phyloP scores from a whole-genome alignment of 2,329 filamentous ascomycete genomes.

The Alternaria sp. region DNA sequence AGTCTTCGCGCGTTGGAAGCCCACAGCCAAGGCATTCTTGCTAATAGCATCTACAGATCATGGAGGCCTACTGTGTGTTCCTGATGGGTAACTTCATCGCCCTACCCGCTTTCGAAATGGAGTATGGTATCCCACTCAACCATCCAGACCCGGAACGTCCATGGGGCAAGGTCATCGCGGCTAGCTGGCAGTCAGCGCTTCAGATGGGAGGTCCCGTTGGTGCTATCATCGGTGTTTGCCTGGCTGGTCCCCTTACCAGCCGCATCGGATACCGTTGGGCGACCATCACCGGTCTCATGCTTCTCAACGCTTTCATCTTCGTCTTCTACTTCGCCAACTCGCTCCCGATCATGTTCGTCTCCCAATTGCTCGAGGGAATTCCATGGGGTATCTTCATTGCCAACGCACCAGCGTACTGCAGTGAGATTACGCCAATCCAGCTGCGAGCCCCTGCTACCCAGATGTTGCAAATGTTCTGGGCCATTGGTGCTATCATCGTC shows the following conservation, averaged over 20 bases:
- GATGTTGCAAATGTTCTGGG: constrained; percentile 73
- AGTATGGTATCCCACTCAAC: constrained; percentile 55
- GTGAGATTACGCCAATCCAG: constrained; percentile 67
- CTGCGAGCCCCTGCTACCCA: constrained; percentile 66
- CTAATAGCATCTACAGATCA: constrained; percentile 58
- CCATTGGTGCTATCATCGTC: constrained; percentile 69
- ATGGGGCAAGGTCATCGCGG: constrained; percentile 53
- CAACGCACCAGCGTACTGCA: constrained; percentile 69
- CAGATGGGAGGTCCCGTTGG: constrained; percentile 65
- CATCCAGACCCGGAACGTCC: background rate
- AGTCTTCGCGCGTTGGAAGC: constrained; percentile 25
- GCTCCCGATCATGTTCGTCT: constrained; percentile 58
- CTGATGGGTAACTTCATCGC: constrained; percentile 68
- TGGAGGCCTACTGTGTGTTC: constrained; percentile 72
- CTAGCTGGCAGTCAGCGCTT: constrained; percentile 67
- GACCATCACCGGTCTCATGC: constrained; percentile 63
- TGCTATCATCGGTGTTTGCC: constrained; percentile 66
- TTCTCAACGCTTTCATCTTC: constrained; percentile 68
- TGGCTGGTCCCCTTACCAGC: constrained; percentile 69
- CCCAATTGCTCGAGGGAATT: constrained; percentile 68
- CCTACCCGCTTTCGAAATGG: constrained; percentile 54
- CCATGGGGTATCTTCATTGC: constrained; percentile 74
- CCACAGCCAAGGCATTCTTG: constrained; percentile 1
- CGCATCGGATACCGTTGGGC: constrained; percentile 67
- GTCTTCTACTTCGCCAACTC: constrained; percentile 65